Conservation (phyloP, 768 basidiomycete species). For the Nidularia sp. region DNA sequence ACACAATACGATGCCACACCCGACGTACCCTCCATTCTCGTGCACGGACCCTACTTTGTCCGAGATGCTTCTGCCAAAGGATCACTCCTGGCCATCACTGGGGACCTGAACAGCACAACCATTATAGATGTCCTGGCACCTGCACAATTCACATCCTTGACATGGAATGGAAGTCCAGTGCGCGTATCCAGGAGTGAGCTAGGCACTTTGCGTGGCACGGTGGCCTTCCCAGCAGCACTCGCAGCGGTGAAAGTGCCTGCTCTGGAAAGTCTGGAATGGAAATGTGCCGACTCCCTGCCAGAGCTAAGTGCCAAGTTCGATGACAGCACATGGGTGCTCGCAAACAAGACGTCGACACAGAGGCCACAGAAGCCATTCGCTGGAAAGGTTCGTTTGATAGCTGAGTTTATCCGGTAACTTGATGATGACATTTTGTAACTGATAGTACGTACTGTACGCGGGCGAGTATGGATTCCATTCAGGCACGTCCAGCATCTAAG, state of each 20-base stretch:
- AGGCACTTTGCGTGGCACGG: conserved; percentile 27
- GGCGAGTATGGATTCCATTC: conserved; percentile 29
- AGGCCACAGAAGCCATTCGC: conserved; percentile 51
- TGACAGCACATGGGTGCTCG: conserved; percentile 53
- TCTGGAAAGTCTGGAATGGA: conserved; percentile 45
- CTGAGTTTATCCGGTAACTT: too few relatives aligned
- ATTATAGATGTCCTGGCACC: conserved; percentile 54
- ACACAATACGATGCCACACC: conserved; percentile 23
- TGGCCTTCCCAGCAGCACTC: conserved; percentile 28
- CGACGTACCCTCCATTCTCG: conserved; percentile 20
- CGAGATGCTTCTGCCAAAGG: conserved; percentile 20
- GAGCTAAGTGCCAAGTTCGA: conserved; percentile 50
- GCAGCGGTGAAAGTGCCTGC: conserved; percentile 26
- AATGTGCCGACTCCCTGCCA: conserved; percentile 57
- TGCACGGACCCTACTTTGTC: conserved; percentile 30
- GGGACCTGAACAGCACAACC: conserved; percentile 53
- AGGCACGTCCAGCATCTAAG: conserved; percentile 3
- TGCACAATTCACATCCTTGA: conserved; percentile 32
- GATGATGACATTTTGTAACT: too few relatives aligned
- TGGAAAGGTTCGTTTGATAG: conserved; percentile 37
- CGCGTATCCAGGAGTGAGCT: conserved; percentile 18
- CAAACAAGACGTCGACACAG: conserved; percentile 56
- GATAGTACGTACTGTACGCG: conserved; percentile 23
- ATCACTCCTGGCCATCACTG: conserved; percentile 25
- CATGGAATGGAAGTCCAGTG: conserved; percentile 56